phyloP scores from a whole-genome alignment of 805 yeast genomes.

The Candida hispaniensis region DNA sequence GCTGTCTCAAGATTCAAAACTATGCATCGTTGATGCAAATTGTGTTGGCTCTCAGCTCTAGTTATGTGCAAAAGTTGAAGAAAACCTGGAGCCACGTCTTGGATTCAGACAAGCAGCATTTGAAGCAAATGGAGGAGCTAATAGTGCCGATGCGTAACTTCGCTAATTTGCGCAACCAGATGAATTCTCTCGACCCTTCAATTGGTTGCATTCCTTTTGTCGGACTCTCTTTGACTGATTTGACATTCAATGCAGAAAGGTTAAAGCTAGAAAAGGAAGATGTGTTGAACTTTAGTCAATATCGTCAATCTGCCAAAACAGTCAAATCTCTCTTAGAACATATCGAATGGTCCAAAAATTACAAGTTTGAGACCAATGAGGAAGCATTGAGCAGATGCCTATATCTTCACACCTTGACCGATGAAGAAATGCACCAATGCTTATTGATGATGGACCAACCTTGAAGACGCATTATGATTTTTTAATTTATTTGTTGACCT shows the following conservation, averaged over 20 bases:
- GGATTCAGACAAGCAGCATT: slow-evolving; percentile 57
- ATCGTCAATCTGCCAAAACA: slow-evolving; percentile 62
- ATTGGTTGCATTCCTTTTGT: slow-evolving; percentile 84
- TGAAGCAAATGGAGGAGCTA: slow-evolving; percentile 57
- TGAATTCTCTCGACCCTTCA: slow-evolving; percentile 49
- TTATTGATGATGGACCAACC: too few species aligned
- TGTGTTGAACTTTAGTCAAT: slow-evolving; percentile 69
- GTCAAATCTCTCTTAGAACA: slow-evolving; percentile 67
- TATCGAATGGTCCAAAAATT: slow-evolving; percentile 75
- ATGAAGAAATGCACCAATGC: slow-evolving; percentile 25
- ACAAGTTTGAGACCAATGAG: slow-evolving; percentile 43
- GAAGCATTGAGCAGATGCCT: slow-evolving; percentile 75
- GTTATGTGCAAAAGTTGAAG: slow-evolving; percentile 45
- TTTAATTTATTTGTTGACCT: too few species aligned
- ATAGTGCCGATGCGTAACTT: slow-evolving; percentile 71
- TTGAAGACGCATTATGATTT: too few species aligned
- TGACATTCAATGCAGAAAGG: slow-evolving; percentile 61
- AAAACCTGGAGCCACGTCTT: slow-evolving; percentile 67
- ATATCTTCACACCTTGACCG: slow-evolving; percentile 42
- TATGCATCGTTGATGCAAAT: slow-evolving; percentile 83
- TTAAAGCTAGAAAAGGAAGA: slow-evolving; percentile 25
- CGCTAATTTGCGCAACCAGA: slow-evolving; percentile 49
- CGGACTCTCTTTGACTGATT: slow-evolving; percentile 74
- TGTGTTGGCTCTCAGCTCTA: slow-evolving; percentile 65
- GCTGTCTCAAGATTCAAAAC: slow-evolving; percentile 53